Evolutionary conservation across 192 early-diverging fungal species (phyloP).

Genomic region (Podila epigama): DNA sequence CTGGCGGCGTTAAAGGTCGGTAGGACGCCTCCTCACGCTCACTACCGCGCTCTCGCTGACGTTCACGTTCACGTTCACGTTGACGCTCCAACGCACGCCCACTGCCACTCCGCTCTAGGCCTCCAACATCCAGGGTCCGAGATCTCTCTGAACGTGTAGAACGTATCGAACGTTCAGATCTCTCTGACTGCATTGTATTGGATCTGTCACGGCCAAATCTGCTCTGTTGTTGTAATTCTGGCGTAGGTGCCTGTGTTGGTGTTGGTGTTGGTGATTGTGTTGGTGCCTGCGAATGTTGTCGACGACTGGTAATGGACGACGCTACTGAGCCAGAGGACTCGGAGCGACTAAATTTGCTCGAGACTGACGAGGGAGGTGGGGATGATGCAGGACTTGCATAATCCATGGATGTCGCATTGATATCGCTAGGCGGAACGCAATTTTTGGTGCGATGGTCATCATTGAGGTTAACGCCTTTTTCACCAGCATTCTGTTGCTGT

Average conservation of each 20-base stretch:
- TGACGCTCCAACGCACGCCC: neutral
- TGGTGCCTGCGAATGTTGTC: too few species aligned
- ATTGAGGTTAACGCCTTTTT: neutral
- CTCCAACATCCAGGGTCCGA: neutral
- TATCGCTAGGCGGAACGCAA: neutral
- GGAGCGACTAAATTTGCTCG: conserved; percentile 29
- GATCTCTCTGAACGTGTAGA: conserved; percentile 17
- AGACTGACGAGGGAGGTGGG: conserved; percentile 12
- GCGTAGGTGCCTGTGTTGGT: too few species aligned
- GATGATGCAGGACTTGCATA: neutral
- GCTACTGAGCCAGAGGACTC: conserved; percentile 38
- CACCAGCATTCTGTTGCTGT: conserved; percentile 5
- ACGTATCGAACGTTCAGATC: conserved; percentile 2
- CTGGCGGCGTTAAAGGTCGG: conserved; percentile 37
- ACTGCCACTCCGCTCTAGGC: conserved; percentile 5
- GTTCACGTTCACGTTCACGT: conserved; percentile 10
- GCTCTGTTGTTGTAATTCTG: neutral
- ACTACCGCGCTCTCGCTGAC: neutral
- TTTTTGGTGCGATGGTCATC: neutral
- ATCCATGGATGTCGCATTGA: neutral
- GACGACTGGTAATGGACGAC: conserved; percentile 19
- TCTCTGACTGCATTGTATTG: conserved; percentile 34
- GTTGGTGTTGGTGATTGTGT: too few species aligned
- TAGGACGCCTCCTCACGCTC: conserved; percentile 6
- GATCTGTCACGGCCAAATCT: conserved; percentile 28